Evolutionary conservation across 306 rosid species (phyloP).

Genomic region (Vigna trinervia): DNA sequence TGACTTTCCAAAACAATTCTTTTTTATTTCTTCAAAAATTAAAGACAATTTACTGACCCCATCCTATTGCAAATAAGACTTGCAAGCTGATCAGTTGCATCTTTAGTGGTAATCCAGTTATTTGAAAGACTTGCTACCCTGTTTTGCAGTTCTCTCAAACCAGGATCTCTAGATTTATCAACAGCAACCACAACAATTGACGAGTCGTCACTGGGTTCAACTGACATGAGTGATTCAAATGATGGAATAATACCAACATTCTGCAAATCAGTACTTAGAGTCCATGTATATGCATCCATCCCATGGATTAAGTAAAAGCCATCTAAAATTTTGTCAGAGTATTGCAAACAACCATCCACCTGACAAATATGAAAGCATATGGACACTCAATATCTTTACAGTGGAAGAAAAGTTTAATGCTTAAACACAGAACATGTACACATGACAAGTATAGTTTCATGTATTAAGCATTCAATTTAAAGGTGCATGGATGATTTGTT

Average conservation of each 20-base stretch:
- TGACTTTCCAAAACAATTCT: not conserved
- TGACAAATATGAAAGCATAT: slow-evolving; percentile 40
- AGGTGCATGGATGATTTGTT: slow-evolving; percentile 5
- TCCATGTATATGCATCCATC: slow-evolving; percentile 66
- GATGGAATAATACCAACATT: slow-evolving; percentile 57
- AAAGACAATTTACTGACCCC: slow-evolving; percentile 53
- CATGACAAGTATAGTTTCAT: not conserved
- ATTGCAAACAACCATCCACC: slow-evolving; percentile 67
- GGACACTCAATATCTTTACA: slow-evolving; percentile 1
- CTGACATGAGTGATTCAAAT: slow-evolving; percentile 53
- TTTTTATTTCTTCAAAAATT: not conserved
- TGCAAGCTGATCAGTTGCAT: slow-evolving; percentile 53
- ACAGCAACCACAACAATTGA: slow-evolving; percentile 53
- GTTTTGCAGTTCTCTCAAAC: slow-evolving; percentile 54
- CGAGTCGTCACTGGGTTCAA: slow-evolving; percentile 51
- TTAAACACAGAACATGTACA: not conserved
- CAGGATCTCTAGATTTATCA: slow-evolving; percentile 60
- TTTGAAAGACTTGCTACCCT: slow-evolving; percentile 49
- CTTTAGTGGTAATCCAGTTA: slow-evolving; percentile 47
- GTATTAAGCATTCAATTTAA: slow-evolving; percentile 9
- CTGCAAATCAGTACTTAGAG: slow-evolving; percentile 56
- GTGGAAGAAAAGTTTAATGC: not conserved
- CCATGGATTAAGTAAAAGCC: slow-evolving; percentile 66
- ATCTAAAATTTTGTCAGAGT: slow-evolving; percentile 55
- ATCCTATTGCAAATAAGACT: slow-evolving; percentile 54